Base-by-base conservation (phyloP, 2,329 filamentous ascomycete genomes). In the Colletotrichum sidae region DNA sequence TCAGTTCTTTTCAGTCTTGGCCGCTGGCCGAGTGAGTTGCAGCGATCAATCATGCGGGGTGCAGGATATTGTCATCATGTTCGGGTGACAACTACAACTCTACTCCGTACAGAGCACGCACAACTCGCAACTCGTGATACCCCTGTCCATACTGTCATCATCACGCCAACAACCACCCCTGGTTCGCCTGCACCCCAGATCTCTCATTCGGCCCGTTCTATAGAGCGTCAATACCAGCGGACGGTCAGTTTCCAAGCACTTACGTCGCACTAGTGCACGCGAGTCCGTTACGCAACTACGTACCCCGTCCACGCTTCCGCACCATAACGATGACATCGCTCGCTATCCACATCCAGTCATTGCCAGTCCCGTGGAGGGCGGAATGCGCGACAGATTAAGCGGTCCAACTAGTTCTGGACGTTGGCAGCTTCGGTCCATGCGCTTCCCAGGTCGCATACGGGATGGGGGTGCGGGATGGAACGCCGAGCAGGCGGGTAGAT, bases 341-440 rank as follows among this genome's bases (percentile, higher is more conserved):
- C 7, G 45, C 47, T 55, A 61, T 47, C 62, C 62, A 56, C 62
- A 49, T 46, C 35, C 15, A 41, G 55, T 37, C 35, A 17, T 45
- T 12, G 6, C 35, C 42, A 25, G 25, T 34, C 37, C 51, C 11
- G 13, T 15, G 25, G 13, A 37, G 9, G 11, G 17, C 33, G 39
- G 47, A 52, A 52, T 59, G 37, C 15, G 57, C 62, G 62, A 65
- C 46, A 65, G 50, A 65, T 65, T 56, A 25, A 61, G 52, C 57
- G 57, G 50, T 51, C 12, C 35, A 25, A 54, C 55, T 50, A 44
- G 49, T 37, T 35, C 17, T 44, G 25, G 6, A 13, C 39, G 34
- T 35, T 44, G 35, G 55, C 35, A 15, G 35, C 13, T 44, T 17
- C 35, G 37, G 45, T 13, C n/a, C 33, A 15, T 55, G 38, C 45